Evolutionary conservation across 192 early-diverging fungal genomes (phyloP).

Genomic region (Martensiomyces pterosporus): DNA sequence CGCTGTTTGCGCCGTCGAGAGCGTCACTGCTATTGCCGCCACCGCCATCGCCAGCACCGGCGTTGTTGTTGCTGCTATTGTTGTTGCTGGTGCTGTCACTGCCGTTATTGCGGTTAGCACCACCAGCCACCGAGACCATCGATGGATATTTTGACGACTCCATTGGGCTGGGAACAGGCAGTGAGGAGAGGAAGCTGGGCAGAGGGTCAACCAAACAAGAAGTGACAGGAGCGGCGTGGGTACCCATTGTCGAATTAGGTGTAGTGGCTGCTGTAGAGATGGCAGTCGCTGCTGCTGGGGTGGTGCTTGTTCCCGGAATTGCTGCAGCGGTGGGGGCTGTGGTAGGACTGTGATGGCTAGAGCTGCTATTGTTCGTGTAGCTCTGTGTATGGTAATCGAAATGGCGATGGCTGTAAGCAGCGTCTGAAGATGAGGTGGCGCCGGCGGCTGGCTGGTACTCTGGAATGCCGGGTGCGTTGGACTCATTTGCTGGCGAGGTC

Average conservation of each 20-base stretch:
- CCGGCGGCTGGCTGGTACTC: no score
- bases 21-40: neutral
- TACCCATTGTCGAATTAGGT: constrained; percentile 7
- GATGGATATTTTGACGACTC: constrained; percentile 34
- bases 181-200: constrained; percentile 38
- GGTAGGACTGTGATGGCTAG: constrained; percentile 33
- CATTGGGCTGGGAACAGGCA: constrained; percentile 19
- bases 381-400: constrained; percentile 16
- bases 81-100: neutral
- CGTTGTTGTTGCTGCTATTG: neutral
- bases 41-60: neutral
- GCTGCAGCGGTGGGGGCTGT: constrained; percentile 15
- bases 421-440: constrained; percentile 6
- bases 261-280: constrained; percentile 10
- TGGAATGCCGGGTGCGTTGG: no score
- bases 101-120: constrained; percentile 5
- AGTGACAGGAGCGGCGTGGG: constrained; percentile 2
- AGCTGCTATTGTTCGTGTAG: constrained; percentile 5
- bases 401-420: constrained; percentile 11
- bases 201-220: constrained; percentile 28
- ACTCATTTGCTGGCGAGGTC: neutral
- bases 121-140: constrained; percentile 18
- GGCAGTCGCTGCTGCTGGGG: constrained; percentile 2
- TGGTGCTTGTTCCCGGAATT: constrained; percentile 29
- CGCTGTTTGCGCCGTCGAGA: neutral